These are phyloP conservation scores for Scheffersomyces lignicola DNA, from an alignment of 1,139 yeast genomes.

Conservation along the genomic window DNA sequence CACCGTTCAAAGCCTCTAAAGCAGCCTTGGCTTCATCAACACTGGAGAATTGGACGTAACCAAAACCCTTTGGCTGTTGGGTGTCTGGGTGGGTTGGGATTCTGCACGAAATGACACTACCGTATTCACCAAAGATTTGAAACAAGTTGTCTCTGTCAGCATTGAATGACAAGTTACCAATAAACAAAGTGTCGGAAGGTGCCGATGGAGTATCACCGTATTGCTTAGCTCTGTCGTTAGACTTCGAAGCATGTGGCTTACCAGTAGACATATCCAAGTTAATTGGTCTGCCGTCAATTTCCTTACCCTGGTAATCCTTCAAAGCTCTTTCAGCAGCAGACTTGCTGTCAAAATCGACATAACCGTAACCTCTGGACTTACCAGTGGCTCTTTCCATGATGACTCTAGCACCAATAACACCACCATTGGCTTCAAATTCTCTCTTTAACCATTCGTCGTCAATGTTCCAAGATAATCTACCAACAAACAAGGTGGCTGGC, in stretches of 20 bases:
- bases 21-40: constrained; percentile 93
- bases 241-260: constrained; percentile 61
- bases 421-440: constrained; percentile 83
- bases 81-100: constrained; percentile 98
- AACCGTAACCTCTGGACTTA: constrained; percentile 96
- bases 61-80: constrained; percentile 98
- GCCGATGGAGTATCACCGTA: constrained; percentile 88
- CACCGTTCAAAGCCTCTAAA: constrained; percentile 83
- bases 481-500: constrained; percentile 91
- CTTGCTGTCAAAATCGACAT: constrained; percentile 85
- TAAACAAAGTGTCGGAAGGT: constrained; percentile 93
- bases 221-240: constrained; percentile 77
- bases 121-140: constrained; percentile 72
- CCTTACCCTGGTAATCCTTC: constrained; percentile 82
- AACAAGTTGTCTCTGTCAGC: constrained; percentile 77
- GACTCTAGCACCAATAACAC: constrained; percentile 86
- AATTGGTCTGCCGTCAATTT: constrained; percentile 95
- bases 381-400: constrained; percentile 91
- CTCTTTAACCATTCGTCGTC: constrained; percentile 91
- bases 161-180: constrained; percentile 93
- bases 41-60: constrained; percentile 87
- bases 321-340: constrained; percentile 88
- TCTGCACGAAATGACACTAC: constrained; percentile 84
- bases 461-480: constrained; percentile 95
- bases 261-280: constrained; percentile 90